Evolutionary conservation across 495 filamentous ascomycete genomes (phyloP).

Genomic region (Bryoglossum gracile): DNA sequence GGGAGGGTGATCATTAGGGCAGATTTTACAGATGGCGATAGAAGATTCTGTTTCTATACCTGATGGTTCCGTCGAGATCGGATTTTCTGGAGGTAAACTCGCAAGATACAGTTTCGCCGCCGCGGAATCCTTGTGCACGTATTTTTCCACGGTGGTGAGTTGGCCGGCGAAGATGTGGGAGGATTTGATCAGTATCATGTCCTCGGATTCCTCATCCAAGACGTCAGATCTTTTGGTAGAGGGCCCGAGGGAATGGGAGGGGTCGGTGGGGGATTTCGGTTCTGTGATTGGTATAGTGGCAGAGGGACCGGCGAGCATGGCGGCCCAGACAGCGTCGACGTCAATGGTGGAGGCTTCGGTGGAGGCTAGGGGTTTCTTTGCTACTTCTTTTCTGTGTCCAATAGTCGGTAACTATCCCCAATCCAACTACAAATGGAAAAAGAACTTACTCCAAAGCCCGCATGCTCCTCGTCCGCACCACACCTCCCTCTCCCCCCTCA

Average conservation of each 20-base stretch:
- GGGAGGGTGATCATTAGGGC: too few relatives aligned
- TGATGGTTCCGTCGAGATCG: constrained; percentile 5
- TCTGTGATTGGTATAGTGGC: constrained; percentile 18
- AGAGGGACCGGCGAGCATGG: constrained; percentile 49
- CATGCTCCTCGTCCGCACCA: constrained; percentile 76
- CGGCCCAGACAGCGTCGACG: constrained; percentile 81
- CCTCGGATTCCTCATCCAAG: constrained; percentile 26
- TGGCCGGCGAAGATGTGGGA: constrained; percentile 91
- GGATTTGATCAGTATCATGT: constrained; percentile 75
- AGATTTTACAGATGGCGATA: constrained; percentile 36
- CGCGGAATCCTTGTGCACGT: constrained; percentile 68
- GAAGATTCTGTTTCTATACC: background rate
- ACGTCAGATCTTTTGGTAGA: constrained; percentile 1
- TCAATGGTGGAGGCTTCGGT: constrained; percentile 72
- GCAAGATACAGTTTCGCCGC: constrained; percentile 73
- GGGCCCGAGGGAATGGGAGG: background rate
- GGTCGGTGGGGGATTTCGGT: constrained; percentile 6
- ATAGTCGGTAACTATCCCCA: background rate
- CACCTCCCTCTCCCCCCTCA: constrained; percentile 64
- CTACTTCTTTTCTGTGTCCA: constrained; percentile 49
- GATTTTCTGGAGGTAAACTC: constrained; percentile 29
- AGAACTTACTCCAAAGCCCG: constrained; percentile 46
- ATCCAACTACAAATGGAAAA: background rate
- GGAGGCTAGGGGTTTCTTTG: constrained; percentile 46
- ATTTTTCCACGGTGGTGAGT: constrained; percentile 72